Evolutionary conservation across 768 basidiomycete species (phyloP), one percentile per base, ranked within the genome.

Genomic region (Calocybe cyanea): DNA sequence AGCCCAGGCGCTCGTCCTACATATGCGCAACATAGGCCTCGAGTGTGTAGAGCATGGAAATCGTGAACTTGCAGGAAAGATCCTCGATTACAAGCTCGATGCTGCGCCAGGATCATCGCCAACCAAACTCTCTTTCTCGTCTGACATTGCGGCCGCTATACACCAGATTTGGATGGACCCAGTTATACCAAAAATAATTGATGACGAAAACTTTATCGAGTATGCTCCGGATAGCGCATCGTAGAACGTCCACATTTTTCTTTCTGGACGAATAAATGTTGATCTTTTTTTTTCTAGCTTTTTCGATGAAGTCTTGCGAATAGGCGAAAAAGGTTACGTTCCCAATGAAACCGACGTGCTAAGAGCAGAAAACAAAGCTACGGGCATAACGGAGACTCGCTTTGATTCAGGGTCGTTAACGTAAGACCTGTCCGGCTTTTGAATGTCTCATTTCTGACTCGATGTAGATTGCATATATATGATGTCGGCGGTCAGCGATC

Each of bases 201-300:
- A 28, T 65, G 75, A 28, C 56, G 73, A 76, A 49, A 80, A 83
- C 51, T 70, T 70, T n/a, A 81, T 72, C 61, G 85, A 93, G 46
- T 96, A 94, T 59, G 95, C 95, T 60, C 68, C 96, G 15, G 94
- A 96, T 59, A 89, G 18, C 93, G 93, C 0, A 73, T 76, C 30
- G 95, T 95, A 89, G 91, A 56, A 59, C 87, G 9, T 30, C 21
- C 20, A 31, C 20, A 28, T 25, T 14, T 35, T 28, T 21, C 9
- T 19, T 33, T 9, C 4, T 34, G 18, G 25, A 6, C 25, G n/a
- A n/a, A n/a, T n/a, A n/a, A n/a, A n/a, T n/a, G n/a, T n/a, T 28
- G 6, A 28, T 24, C 33, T 2, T 13, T 9, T 9, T 20, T 5
- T 18, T 6, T 4, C 5, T 48, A 92, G 89, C 64, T 97, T 97